Percentiles rank a stretch among this genome's conserved stretches.
Evolutionary conservation across 768 basidiomycete genomes (phyloP).

Genomic region (Auriscalpium orientale): DNA sequence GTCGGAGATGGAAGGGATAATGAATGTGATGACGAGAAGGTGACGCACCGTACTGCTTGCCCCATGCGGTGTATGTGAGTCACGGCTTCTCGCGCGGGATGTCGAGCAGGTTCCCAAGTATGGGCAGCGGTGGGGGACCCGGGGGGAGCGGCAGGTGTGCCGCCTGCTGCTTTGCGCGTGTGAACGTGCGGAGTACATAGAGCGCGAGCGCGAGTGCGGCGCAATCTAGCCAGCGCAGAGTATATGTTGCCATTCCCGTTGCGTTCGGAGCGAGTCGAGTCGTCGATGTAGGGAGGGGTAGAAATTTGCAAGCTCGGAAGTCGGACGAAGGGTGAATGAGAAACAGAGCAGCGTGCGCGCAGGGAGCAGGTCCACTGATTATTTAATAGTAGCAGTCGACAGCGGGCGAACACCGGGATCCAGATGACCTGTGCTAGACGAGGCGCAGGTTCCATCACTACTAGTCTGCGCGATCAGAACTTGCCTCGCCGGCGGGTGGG

Average conservation of each 20-base stretch:
- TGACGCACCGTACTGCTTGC: neutral
- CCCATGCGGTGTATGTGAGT: conserved; percentile 3
- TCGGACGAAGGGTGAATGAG: no score
- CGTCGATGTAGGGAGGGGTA: neutral
- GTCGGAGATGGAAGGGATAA: neutral
- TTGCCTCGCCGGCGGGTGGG: no score
- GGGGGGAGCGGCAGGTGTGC: neutral
- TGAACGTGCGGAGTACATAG: neutral
- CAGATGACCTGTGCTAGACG: no score
- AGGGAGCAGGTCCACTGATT: no score
- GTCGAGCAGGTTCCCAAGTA: conserved; percentile 5
- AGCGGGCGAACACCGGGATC: no score
- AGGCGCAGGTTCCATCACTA: no score
- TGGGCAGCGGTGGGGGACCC: neutral
- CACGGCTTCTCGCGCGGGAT: neutral
- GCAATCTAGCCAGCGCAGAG: neutral
- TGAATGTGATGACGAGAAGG: neutral
- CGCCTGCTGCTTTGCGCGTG: neutral
- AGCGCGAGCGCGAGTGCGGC: neutral
- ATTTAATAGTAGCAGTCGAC: no score
- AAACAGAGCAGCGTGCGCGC: no score
- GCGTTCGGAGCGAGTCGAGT: neutral
- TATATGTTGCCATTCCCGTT: neutral
- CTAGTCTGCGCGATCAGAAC: no score
- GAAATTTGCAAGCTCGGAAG: no score